Percentiles rank a stretch among this genome's conserved stretches.
These are phyloP conservation scores for Penicillium soppii DNA, from an alignment of 495 filamentous ascomycete species.

Conservation along the genomic window DNA sequence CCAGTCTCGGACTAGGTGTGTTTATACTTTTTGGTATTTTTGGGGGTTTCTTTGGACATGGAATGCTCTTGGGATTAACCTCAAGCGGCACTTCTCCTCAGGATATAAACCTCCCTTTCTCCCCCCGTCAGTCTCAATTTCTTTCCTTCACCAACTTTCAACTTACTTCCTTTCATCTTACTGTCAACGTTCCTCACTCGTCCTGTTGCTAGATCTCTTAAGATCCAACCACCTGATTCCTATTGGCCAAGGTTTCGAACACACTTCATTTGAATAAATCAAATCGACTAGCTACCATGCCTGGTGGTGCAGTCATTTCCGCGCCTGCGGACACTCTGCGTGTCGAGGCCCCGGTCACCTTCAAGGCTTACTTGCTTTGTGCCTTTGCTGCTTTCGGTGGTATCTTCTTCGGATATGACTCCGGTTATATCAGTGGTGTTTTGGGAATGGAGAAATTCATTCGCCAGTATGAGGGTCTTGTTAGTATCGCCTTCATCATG, in stretches of 20 bases:
- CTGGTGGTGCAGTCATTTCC: conserved; percentile 18
- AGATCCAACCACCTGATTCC: too few relatives aligned
- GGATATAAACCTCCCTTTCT: conserved; percentile 2
- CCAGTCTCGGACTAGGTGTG: background rate
- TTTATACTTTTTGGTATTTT: background rate
- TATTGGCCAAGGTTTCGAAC: too few relatives aligned
- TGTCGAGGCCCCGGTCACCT: conserved; percentile 62
- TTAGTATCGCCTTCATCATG: conserved; percentile 9
- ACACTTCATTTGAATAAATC: background rate
- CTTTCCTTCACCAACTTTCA: background rate
- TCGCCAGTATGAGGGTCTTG: conserved; percentile 38
- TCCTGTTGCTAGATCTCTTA: background rate
- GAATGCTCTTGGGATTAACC: background rate
- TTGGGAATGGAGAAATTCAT: conserved; percentile 54
- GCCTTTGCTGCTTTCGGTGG: conserved; percentile 60
- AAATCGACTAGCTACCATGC: conserved; percentile 15
- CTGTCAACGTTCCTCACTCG: background rate
- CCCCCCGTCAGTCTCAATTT: background rate
- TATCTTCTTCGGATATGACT: conserved; percentile 57
- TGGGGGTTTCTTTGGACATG: background rate
- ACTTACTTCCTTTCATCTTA: background rate
- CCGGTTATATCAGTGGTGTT: conserved; percentile 56
- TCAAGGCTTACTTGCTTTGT: conserved; percentile 62
- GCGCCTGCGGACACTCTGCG: conserved; percentile 34
- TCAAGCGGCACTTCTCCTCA: background rate